Percentiles rank a stretch among this genome's conserved stretches.
phyloP scores from a whole-genome alignment of 2,329 filamentous ascomycete species.

The Colletotrichum musicola region DNA sequence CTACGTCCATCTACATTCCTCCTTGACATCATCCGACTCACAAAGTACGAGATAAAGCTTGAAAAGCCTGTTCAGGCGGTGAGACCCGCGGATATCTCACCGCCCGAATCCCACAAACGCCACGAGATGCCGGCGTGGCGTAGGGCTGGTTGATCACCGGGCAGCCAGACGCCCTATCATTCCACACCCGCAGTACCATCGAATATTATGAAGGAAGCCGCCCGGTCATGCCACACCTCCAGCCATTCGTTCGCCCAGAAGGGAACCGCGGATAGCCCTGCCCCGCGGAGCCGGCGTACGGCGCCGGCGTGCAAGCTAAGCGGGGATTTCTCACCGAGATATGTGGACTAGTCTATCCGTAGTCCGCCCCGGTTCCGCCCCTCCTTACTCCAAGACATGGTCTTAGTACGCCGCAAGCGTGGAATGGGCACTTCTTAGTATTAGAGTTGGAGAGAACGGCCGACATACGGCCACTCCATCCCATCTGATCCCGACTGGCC shows the following conservation, averaged over 20 bases:
- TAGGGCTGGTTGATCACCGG: background rate
- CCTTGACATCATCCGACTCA: background rate
- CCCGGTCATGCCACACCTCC: too few species aligned
- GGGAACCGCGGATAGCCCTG: background rate
- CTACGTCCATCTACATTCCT: too few species aligned
- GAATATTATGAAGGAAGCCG: too few species aligned
- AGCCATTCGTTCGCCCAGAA: too few species aligned
- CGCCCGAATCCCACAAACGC: background rate
- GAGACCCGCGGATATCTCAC: background rate
- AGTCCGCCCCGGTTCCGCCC: too few species aligned
- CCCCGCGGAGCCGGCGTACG: background rate
- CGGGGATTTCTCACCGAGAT: background rate
- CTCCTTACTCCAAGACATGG: background rate
- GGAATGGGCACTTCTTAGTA: constrained; percentile 1
- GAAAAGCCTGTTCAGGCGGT: background rate
- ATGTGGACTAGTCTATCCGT: background rate
- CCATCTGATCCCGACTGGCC: constrained; percentile 2
- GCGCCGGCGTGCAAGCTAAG: background rate
- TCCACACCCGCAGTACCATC: too few species aligned
- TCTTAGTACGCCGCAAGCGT: background rate
- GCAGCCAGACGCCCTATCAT: background rate
- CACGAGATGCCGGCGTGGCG: background rate
- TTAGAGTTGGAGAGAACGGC: constrained; percentile 13
- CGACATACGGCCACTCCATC: constrained; percentile 11
- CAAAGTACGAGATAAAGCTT: background rate